Evolutionary conservation across 1,284 basidiomycete species (phyloP).

Genomic region (Cutaneotrichosporon spelunceum): DNA sequence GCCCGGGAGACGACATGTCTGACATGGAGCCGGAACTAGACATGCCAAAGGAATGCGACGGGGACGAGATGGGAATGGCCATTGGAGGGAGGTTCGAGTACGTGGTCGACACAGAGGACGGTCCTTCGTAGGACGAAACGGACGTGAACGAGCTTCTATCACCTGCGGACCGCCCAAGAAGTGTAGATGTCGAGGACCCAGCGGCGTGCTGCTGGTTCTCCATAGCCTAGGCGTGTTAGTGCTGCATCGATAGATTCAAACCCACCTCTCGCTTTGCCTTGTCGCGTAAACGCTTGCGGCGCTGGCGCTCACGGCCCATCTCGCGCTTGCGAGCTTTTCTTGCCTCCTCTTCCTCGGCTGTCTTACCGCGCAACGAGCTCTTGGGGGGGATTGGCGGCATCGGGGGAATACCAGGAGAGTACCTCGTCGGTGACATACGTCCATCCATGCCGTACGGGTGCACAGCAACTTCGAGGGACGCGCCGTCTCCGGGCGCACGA

Average conservation of each 20-base stretch:
- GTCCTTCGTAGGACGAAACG: constrained; percentile 19
- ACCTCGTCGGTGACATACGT: not conserved
- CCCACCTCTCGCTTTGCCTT: constrained; percentile 26
- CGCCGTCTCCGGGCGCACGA: constrained; percentile 6
- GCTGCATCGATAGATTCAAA: not conserved
- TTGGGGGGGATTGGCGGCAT: constrained; percentile 11
- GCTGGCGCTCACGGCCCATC: constrained; percentile 26
- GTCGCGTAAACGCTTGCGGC: constrained; percentile 25
- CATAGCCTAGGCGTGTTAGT: constrained; percentile 2
- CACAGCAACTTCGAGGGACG: constrained; percentile 7
- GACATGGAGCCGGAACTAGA: constrained; percentile 19
- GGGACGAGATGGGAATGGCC: constrained; percentile 19
- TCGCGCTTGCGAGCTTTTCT: constrained; percentile 25
- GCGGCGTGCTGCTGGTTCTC: constrained; percentile 10
- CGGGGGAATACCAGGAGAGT: not conserved
- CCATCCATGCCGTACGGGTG: constrained; percentile 12
- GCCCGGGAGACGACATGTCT: constrained; percentile 21
- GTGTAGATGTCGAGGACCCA: constrained; percentile 5
- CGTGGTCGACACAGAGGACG: constrained; percentile 18
- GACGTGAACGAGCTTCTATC: constrained; percentile 11
- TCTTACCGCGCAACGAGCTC: constrained; percentile 11
- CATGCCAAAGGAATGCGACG: constrained; percentile 19
- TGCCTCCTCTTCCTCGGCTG: constrained; percentile 22
- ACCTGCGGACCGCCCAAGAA: constrained; percentile 11
- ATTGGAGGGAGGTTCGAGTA: constrained; percentile 22